A percentile compares a stretch with the other conserved stretches of the same genome.
Evolutionary conservation across 2,329 filamentous ascomycete genomes (phyloP).

Genomic region (Claviceps lovelessii): DNA sequence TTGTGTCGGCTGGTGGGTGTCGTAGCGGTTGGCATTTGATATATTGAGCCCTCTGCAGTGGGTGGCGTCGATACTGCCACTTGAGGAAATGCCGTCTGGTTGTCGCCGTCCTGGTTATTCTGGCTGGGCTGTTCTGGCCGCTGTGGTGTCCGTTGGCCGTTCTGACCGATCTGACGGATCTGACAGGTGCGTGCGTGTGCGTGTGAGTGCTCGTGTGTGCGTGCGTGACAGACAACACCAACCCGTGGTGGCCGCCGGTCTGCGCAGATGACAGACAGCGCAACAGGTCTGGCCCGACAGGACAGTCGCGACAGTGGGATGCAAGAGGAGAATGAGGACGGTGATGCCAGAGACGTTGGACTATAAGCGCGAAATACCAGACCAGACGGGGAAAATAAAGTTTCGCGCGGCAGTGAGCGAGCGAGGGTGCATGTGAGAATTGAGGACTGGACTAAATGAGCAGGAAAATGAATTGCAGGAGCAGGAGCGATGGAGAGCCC

Average conservation of each 20-base stretch:
- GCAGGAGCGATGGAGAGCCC: conserved; percentile 1
- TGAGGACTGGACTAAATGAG: not conserved
- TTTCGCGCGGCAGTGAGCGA: not conserved
- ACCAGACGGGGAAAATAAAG: conserved; percentile 1
- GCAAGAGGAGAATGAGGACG: not conserved
- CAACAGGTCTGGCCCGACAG: not conserved
- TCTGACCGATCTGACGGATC: not conserved
- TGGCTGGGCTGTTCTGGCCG: no score
- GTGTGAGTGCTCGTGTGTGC: no score
- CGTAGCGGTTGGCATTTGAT: not conserved
- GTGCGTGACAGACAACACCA: not conserved
- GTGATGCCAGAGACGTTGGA: not conserved
- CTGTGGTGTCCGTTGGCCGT: not conserved
- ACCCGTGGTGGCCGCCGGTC: not conserved
- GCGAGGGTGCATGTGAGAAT: not conserved
- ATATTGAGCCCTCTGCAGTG: not conserved
- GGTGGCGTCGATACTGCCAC: conserved; percentile 2
- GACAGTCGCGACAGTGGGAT: not conserved
- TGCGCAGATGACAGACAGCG: not conserved
- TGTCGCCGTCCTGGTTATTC: no score
- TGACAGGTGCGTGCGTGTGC: no score
- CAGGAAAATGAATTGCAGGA: not conserved
- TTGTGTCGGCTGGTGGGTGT: not conserved
- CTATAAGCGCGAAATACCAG: not conserved
- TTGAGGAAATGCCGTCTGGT: not conserved